phyloP scores from a whole-genome alignment of 2,329 filamentous ascomycete genomes.

The Aspergillus sp. region DNA sequence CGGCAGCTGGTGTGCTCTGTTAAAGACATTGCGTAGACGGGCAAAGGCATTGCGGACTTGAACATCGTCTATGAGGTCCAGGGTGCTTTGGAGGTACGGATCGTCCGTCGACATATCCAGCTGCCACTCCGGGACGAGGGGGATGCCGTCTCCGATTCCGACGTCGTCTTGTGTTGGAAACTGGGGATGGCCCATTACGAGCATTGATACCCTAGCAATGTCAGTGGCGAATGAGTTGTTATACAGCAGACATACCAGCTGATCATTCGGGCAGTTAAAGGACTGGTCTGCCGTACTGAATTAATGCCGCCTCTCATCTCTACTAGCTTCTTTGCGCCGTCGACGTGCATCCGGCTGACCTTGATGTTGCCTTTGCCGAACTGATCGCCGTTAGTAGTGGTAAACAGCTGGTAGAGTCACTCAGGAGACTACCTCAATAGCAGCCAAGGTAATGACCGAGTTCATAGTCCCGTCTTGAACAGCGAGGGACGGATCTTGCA shows the following conservation, averaged over 20 bases:
- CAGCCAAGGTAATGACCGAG: slow-evolving; percentile 57
- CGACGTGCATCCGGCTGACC: slow-evolving; percentile 50
- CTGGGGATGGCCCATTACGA: slow-evolving; percentile 55
- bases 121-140: slow-evolving; percentile 52
- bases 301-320: slow-evolving; percentile 53
- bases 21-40: slow-evolving; percentile 49
- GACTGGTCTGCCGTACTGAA: slow-evolving; percentile 49
- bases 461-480: slow-evolving; percentile 58
- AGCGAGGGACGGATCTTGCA: slow-evolving; percentile 49
- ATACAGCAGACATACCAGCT: slow-evolving; percentile 45
- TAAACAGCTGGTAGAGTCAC: background rate
- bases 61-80: slow-evolving; percentile 32
- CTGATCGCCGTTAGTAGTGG: slow-evolving; percentile 30
- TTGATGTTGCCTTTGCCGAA: slow-evolving; percentile 55
- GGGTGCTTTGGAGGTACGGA: background rate
- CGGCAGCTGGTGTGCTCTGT: slow-evolving; percentile 25
- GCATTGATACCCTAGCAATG: slow-evolving; percentile 55
- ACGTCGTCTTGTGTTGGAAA: slow-evolving; percentile 54
- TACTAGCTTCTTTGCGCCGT: slow-evolving; percentile 52
- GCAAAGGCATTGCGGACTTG: slow-evolving; percentile 39
- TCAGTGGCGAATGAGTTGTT: slow-evolving; percentile 3
- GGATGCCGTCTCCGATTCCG: slow-evolving; percentile 51
- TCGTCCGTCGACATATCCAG: slow-evolving; percentile 21
- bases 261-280: slow-evolving; percentile 57
- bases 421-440: slow-evolving; percentile 50